Conservation (phyloP, 1,139 yeast species). For the Geotrichum siamense region DNA sequence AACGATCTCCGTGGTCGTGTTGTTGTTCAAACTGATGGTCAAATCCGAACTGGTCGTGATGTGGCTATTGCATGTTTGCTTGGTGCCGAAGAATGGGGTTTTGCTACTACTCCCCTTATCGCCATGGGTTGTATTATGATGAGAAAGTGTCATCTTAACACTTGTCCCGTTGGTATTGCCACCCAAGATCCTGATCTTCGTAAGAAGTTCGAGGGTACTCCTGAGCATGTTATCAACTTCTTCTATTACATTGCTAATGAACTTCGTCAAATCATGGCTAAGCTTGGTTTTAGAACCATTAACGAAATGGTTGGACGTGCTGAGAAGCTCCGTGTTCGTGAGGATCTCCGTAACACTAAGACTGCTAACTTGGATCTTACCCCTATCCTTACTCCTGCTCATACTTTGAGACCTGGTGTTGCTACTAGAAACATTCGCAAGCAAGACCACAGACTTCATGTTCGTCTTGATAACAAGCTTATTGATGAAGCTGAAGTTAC, state of each 20-base stretch:
- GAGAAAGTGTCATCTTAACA: constrained; percentile 86
- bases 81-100: constrained; percentile 98
- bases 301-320: constrained; percentile 98
- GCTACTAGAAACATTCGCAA: constrained; percentile 88
- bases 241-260: constrained; percentile 93
- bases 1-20: constrained; percentile 95
- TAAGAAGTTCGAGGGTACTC: constrained; percentile 89
- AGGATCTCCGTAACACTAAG: constrained; percentile 79
- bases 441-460: constrained; percentile 90
- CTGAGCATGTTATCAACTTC: constrained; percentile 96
- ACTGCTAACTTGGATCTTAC: constrained; percentile 86
- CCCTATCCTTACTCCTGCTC: constrained; percentile 95
- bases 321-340: constrained; percentile 79
- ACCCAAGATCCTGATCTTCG: constrained; percentile 95
- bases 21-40: constrained; percentile 95
- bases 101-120: constrained; percentile 94
- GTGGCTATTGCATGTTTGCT: constrained; percentile 90
- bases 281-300: constrained; percentile 88
- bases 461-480: constrained; percentile 88
- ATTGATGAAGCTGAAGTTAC: constrained; percentile 94
- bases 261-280: constrained; percentile 87
- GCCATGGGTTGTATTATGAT: constrained; percentile 97
- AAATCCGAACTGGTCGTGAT: constrained; percentile 91
- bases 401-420: constrained; percentile 94
- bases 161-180: constrained; percentile 98